Evolutionary conservation across 2,329 filamentous ascomycete species (phyloP), one percentile per base, ranked within the genome.

Genomic region (Paracorniculantispora psalliotae): DNA sequence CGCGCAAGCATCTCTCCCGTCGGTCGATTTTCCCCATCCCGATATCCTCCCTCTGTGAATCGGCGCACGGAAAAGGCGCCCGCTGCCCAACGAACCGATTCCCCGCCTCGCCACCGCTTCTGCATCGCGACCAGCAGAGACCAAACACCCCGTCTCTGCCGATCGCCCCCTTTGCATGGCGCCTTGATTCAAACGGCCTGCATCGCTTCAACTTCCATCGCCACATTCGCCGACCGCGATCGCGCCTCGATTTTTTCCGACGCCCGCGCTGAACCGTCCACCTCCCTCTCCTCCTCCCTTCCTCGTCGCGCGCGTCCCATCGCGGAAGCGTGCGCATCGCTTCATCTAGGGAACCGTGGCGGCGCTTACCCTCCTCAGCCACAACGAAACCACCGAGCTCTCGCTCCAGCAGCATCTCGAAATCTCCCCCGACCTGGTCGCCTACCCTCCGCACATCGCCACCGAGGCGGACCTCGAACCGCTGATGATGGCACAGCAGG

Each of bases 401-500:
- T 84, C 82, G 62, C 75, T 84, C 46, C 81, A 84, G 71, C 82
- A 85, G 69, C 81, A 86, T 65, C 77, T 84, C 64, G 81, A 84
- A 64, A 75, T 84, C 63, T 74, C 79, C 59, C 80, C 80, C 52
- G 77, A 80, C 63, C 74, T 84, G 65, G 72, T 79, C 66, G 75
- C 76, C 63, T 82, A 79, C 69, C 75, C 73, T 63, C 75, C 73
- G 67, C 75, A 79, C 72, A 74, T 74, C 66, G 64, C 64, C 54
- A 61, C 66, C 67, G 81, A 84, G 74, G 78, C 75, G 75, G 81
- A 81, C 71, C 72, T 77, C 75, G 81, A 84, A 76, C 80, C 81
- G 73, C 79, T 80, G 84, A 86, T 85, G 80, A 88, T 88, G 85
- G 85, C 85, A 84, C 84, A 87, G 79, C 76, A 79, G 68, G 83